phyloP scores from a whole-genome alignment of 2,329 filamentous ascomycete genomes.

The Parastagonospora nodorum region DNA sequence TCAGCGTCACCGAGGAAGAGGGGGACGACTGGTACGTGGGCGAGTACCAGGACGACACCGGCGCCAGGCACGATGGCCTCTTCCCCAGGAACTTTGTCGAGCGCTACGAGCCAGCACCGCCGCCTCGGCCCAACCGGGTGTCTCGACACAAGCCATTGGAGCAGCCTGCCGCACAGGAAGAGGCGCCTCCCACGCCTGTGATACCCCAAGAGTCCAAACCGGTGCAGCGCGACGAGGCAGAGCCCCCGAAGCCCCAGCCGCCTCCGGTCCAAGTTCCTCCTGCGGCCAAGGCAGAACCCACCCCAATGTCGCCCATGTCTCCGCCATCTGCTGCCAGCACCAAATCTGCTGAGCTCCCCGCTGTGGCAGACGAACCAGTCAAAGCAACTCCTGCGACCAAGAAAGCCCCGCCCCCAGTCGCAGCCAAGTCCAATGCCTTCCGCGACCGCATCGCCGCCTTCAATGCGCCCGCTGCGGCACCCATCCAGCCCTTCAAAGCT shows the following conservation, averaged over 20 bases:
- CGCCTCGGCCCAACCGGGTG: conserved; percentile 78
- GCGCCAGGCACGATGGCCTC: conserved; percentile 78
- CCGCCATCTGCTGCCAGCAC: conserved; percentile 30
- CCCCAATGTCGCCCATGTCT: conserved; percentile 35
- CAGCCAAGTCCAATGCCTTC: conserved; percentile 86
- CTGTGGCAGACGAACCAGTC: conserved; percentile 42
- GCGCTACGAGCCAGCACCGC: conserved; percentile 88
- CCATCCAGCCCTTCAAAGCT: conserved; percentile 88
- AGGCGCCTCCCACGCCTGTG: conserved; percentile 33
- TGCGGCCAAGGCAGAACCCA: conserved; percentile 27
- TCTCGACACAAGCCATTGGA: conserved; percentile 55
- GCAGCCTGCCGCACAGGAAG: conserved; percentile 30
- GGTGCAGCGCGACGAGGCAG: conserved; percentile 29
- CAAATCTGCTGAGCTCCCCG: conserved; percentile 23
- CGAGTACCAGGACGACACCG: conserved; percentile 78
- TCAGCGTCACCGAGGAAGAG: conserved; percentile 90
- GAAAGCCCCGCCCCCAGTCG: conserved; percentile 68
- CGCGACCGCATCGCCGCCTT: conserved; percentile 96
- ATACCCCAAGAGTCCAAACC: conserved; percentile 33
- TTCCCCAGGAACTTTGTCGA: conserved; percentile 98
- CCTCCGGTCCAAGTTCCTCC: conserved; percentile 36
- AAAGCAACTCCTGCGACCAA: conserved; percentile 50
- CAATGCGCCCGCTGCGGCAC: conserved; percentile 85
- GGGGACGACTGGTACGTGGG: conserved; percentile 94
- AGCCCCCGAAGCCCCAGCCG: conserved; percentile 46